Percentiles rank a stretch among this genome's conserved stretches.
Evolutionary conservation across 108 stramenopile genomes (phyloP).

Genomic region (Nitzschia inconspicua): DNA sequence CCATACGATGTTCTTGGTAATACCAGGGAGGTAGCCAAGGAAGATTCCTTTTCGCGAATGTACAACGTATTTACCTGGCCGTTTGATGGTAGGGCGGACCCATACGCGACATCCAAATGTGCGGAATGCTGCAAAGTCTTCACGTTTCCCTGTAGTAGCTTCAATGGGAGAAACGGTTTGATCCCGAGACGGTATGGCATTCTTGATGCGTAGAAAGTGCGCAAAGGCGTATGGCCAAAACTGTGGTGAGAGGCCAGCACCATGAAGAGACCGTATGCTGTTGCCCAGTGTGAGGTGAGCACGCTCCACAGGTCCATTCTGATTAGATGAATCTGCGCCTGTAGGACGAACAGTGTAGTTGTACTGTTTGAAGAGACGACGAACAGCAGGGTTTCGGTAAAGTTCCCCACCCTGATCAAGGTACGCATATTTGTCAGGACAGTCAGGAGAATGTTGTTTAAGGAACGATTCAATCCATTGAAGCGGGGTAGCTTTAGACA

Average conservation of each 20-base stretch:
- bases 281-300: background rate
- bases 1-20: slow-evolving; percentile 19
- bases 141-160: background rate
- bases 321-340: slow-evolving; percentile 14
- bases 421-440: slow-evolving; percentile 15
- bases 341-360: slow-evolving; percentile 18
- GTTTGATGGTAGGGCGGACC: slow-evolving; percentile 1
- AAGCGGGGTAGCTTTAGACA: too few species aligned
- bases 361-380: slow-evolving; percentile 1
- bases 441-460: too few species aligned
- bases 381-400: slow-evolving; percentile 11
- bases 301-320: slow-evolving; percentile 16
- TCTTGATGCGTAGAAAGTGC: slow-evolving; percentile 6
- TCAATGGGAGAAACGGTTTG: slow-evolving; percentile 1
- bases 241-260: background rate
- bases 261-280: background rate
- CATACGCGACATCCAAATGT: slow-evolving; percentile 32
- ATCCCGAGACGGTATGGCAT: slow-evolving; percentile 7
- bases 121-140: slow-evolving; percentile 13
- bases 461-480: too few species aligned
- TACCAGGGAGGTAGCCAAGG: slow-evolving; percentile 15
- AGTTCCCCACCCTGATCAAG: slow-evolving; percentile 29
- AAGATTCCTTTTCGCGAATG: slow-evolving; percentile 27
- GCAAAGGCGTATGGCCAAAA: slow-evolving; percentile 12
- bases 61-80: background rate